Percentiles rank a stretch among this genome's conserved stretches.
phyloP scores from a whole-genome alignment of 2,329 filamentous ascomycete species.

The Bipolaris bicolor region DNA sequence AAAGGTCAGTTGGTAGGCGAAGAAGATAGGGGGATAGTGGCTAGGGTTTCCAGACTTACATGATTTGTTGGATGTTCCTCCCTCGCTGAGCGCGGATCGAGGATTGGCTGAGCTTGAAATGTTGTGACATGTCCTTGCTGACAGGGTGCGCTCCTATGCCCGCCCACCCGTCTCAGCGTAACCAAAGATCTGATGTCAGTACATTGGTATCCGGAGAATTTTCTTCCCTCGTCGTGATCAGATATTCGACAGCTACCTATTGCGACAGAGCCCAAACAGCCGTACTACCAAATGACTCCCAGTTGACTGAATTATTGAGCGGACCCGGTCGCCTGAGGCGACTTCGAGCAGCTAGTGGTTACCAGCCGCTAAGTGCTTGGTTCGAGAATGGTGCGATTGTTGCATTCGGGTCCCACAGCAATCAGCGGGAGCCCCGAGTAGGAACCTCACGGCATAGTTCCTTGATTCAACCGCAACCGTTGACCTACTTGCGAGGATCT shows the following conservation, averaged over 20 bases:
- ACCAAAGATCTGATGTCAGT: conserved; percentile 2
- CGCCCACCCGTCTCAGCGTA: conserved; percentile 1
- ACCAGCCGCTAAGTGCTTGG: not conserved
- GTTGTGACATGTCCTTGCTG: conserved; percentile 7
- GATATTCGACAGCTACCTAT: not conserved
- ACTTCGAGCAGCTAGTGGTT: not conserved
- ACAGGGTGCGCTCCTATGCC: not conserved
- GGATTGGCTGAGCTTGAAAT: conserved; percentile 4
- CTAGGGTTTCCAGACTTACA: not conserved
- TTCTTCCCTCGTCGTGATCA: not conserved
- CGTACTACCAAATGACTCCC: not conserved
- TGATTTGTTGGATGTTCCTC: conserved; percentile 1
- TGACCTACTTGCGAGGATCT: conserved; percentile 23
- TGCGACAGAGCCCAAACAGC: conserved; percentile 1
- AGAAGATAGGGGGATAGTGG: not conserved
- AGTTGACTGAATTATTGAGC: not conserved
- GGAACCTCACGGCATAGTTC: conserved; percentile 6
- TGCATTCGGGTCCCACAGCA: conserved; percentile 7
- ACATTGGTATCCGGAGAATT: not conserved
- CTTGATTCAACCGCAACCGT: conserved; percentile 21
- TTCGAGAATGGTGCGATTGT: conserved; percentile 11
- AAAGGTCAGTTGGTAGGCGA: not conserved
- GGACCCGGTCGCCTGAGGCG: conserved; percentile 1
- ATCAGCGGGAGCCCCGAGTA: conserved; percentile 1
- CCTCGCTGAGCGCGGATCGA: conserved; percentile 1